Percentiles rank a stretch among this genome's conserved stretches.
Conservation (phyloP, 1,284 basidiomycete genomes). For the Phellinidium pouzarii region DNA sequence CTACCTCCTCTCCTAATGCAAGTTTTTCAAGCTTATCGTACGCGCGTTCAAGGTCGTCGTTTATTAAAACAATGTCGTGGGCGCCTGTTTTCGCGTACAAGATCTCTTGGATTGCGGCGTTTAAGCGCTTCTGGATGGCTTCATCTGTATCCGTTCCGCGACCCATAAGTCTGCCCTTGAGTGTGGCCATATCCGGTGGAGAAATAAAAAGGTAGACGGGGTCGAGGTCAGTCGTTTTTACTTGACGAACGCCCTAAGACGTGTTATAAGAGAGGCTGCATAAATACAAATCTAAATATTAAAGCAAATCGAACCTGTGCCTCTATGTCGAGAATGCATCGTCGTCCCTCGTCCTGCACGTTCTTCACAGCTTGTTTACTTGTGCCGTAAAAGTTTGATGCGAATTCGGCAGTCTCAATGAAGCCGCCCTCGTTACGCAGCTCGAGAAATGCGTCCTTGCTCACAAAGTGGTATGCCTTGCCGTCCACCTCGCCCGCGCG, state of each 20-base stretch:
- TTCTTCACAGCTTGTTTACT: slow-evolving; percentile 61
- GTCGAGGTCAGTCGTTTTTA: slow-evolving; percentile 73
- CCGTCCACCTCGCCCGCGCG: slow-evolving; percentile 82
- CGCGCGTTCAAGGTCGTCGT: slow-evolving; percentile 84
- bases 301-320: slow-evolving; percentile 83
- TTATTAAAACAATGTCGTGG: slow-evolving; percentile 86
- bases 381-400: slow-evolving; percentile 91
- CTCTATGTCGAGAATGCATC: slow-evolving; percentile 96
- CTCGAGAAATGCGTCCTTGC: slow-evolving; percentile 51
- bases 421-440: slow-evolving; percentile 61
- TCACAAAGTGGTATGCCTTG: slow-evolving; percentile 73
- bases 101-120: slow-evolving; percentile 79
- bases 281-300: not conserved
- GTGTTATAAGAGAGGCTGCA: slow-evolving; percentile 12
- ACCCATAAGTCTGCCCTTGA: slow-evolving; percentile 64
- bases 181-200: slow-evolving; percentile 69
- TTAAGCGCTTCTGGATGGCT: slow-evolving; percentile 70
- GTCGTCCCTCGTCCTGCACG: slow-evolving; percentile 53
- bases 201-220: slow-evolving; percentile 93
- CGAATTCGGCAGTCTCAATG: slow-evolving; percentile 81
- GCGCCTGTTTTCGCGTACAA: slow-evolving; percentile 75
- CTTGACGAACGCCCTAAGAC: slow-evolving; percentile 79
- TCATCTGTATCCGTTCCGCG: slow-evolving; percentile 85
- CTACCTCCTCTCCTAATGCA: slow-evolving; percentile 57
- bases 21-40: slow-evolving; percentile 68